These are phyloP conservation scores for Phaeosphaeriaceae sp. DNA, from an alignment of 2,329 filamentous ascomycete genomes.

Conservation along the genomic window DNA sequence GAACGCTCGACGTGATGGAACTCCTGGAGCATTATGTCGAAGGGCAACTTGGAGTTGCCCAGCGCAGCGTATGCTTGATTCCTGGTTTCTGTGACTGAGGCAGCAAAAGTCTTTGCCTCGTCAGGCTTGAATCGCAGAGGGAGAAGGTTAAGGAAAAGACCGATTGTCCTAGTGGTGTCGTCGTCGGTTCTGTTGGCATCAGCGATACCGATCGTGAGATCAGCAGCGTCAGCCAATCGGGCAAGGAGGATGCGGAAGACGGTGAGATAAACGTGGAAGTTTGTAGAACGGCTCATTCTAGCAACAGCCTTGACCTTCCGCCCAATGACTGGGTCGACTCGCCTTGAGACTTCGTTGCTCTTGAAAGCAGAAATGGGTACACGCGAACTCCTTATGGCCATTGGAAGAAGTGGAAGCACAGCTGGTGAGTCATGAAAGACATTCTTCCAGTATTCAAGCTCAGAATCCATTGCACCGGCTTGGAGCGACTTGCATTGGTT, in stretches of 20 bases:
- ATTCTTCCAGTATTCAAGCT: constrained; percentile 12
- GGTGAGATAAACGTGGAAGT: constrained; percentile 59
- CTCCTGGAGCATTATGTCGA: constrained; percentile 44
- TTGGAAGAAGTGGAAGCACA: neutral
- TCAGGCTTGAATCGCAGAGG: constrained; percentile 40
- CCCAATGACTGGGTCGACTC: neutral
- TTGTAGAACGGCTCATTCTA: constrained; percentile 35
- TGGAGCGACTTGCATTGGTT: constrained; percentile 7
- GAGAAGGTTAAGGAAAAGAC: constrained; percentile 39
- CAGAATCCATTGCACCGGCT: constrained; percentile 8
- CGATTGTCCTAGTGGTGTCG: constrained; percentile 22
- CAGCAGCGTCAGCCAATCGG: constrained; percentile 13
- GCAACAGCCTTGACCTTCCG: constrained; percentile 25
- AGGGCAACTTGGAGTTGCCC: constrained; percentile 36
- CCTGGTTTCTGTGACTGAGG: constrained; percentile 18
- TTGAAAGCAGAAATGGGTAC: constrained; percentile 4
- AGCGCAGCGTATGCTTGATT: constrained; percentile 26
- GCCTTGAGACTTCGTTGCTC: neutral
- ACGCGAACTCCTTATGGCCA: neutral
- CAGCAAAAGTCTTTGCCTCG: constrained; percentile 18
- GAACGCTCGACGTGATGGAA: constrained; percentile 30
- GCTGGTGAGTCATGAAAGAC: neutral
- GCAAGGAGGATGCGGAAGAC: constrained; percentile 39
- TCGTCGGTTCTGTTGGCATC: constrained; percentile 47
- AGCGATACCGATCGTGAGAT: constrained; percentile 52